Percentiles rank a stretch among this genome's conserved stretches.
Conservation (phyloP, 345 rosid species). For the Sisymbrium altissimum region DNA sequence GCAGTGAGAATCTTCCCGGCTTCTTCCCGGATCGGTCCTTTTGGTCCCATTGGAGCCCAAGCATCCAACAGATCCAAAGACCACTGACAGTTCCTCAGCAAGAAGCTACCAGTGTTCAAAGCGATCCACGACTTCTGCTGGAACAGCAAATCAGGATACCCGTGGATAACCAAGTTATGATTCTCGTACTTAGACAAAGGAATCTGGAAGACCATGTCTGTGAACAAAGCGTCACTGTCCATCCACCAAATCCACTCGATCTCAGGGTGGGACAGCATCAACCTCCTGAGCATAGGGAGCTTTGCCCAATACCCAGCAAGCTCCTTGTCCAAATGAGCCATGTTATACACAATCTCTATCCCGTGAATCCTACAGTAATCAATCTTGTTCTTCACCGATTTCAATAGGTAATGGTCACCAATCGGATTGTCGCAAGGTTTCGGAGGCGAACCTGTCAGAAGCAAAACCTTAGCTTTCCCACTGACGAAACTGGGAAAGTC, state of each 20-base stretch:
- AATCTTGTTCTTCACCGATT: slow-evolving; percentile 84
- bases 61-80: slow-evolving; percentile 87
- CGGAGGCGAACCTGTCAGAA: slow-evolving; percentile 86
- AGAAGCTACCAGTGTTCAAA: slow-evolving; percentile 87
- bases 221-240: slow-evolving; percentile 97
- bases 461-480: slow-evolving; percentile 73
- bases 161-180: slow-evolving; percentile 83
- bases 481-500: too few species aligned
- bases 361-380: slow-evolving; percentile 97
- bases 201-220: slow-evolving; percentile 91
- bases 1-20: slow-evolving; percentile 89
- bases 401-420: slow-evolving; percentile 87
- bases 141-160: slow-evolving; percentile 82
- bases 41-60: slow-evolving; percentile 97
- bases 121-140: slow-evolving; percentile 94
- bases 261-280: slow-evolving; percentile 92
- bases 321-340: slow-evolving; percentile 94
- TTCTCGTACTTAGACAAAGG: slow-evolving; percentile 53
- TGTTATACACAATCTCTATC: slow-evolving; percentile 91
- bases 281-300: slow-evolving; percentile 75
- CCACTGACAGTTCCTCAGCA: slow-evolving; percentile 93
- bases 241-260: slow-evolving; percentile 99
- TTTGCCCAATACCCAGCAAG: slow-evolving; percentile 98
- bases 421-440: slow-evolving; percentile 89
- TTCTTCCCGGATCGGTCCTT: slow-evolving; percentile 80